Evolutionary conservation across 2,329 filamentous ascomycete genomes (phyloP).

Genomic region (Exophiala aquamarina): DNA sequence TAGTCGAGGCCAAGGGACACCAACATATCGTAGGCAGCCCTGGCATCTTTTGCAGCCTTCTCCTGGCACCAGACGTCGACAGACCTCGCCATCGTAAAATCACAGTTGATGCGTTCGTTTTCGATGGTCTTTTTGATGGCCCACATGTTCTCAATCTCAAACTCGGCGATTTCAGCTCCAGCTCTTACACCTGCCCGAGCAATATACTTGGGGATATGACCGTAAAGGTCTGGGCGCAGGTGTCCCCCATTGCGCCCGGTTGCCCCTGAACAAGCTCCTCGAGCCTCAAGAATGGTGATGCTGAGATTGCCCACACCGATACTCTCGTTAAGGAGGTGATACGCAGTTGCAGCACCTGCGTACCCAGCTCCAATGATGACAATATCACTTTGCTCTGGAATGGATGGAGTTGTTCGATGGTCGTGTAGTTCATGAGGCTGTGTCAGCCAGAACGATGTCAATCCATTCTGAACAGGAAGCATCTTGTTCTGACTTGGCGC

Average conservation of each 20-base stretch:
- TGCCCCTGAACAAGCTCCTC: constrained; percentile 43
- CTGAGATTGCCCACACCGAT: constrained; percentile 22
- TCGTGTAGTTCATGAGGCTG: constrained; percentile 42
- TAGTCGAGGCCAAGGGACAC: constrained; percentile 25
- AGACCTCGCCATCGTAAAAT: constrained; percentile 38
- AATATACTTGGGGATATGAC: constrained; percentile 34
- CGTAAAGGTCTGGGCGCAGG: constrained; percentile 43
- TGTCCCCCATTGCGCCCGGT: constrained; percentile 49
- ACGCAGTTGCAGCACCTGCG: constrained; percentile 44
- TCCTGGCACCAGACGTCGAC: constrained; percentile 39
- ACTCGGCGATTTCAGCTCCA: constrained; percentile 39
- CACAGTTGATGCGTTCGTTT: constrained; percentile 43
- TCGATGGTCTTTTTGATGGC: constrained; percentile 39
- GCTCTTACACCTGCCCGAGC: constrained; percentile 35
- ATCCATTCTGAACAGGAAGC: too few relatives aligned
- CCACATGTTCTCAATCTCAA: constrained; percentile 40
- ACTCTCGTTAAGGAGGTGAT: constrained; percentile 40
- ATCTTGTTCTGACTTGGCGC: too few relatives aligned
- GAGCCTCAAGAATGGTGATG: constrained; percentile 40
- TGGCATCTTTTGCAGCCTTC: constrained; percentile 32
- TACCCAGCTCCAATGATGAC: constrained; percentile 50
- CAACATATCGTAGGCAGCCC: constrained; percentile 31
- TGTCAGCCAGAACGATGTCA: constrained; percentile 43
- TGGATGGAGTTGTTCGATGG: constrained; percentile 29
- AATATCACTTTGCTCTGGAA: constrained; percentile 47